These are phyloP conservation scores for Ostreobium quekettii DNA, from an alignment of 139 green algal genomes.

Conservation along the genomic window DNA sequence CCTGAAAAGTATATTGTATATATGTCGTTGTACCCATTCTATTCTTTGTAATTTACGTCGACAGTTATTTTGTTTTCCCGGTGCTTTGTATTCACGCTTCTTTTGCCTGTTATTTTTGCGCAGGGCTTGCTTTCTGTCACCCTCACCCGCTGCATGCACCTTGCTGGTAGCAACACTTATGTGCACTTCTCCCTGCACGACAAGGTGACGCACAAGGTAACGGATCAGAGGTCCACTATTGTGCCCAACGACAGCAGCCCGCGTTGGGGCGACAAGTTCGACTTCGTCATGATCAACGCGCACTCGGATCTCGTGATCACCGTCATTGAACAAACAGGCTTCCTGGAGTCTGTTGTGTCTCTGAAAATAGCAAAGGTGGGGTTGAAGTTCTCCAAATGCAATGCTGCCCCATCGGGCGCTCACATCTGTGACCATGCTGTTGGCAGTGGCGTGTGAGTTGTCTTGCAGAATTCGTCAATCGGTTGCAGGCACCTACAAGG, in stretches of 20 bases:
- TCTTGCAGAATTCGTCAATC: too few relatives aligned
- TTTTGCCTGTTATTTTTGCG: neutral
- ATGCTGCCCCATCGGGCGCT: too few relatives aligned
- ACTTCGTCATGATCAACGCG: constrained; percentile 58
- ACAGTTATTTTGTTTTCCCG: too few relatives aligned
- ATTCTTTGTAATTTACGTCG: too few relatives aligned
- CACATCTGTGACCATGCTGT: too few relatives aligned
- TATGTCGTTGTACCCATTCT: too few relatives aligned
- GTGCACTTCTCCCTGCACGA: constrained; percentile 32
- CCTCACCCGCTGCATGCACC: constrained; percentile 38
- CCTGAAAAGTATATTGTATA: too few relatives aligned
- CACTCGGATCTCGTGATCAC: constrained; percentile 30
- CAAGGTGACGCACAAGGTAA: constrained; percentile 11
- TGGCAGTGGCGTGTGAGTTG: too few relatives aligned
- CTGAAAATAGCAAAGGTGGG: constrained; percentile 31
- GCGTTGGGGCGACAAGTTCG: constrained; percentile 58
- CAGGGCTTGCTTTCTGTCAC: constrained; percentile 48
- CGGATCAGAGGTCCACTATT: constrained; percentile 26
- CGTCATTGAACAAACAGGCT: constrained; percentile 33
- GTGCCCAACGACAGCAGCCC: constrained; percentile 52
- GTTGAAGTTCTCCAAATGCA: too few relatives aligned
- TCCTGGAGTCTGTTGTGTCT: constrained; percentile 23
- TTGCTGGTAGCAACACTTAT: constrained; percentile 35
- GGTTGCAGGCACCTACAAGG: too few relatives aligned
- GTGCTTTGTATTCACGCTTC: too few relatives aligned